phyloP scores from a whole-genome alignment of 2,329 filamentous ascomycete species.

The Mycosphaerella sp. region DNA sequence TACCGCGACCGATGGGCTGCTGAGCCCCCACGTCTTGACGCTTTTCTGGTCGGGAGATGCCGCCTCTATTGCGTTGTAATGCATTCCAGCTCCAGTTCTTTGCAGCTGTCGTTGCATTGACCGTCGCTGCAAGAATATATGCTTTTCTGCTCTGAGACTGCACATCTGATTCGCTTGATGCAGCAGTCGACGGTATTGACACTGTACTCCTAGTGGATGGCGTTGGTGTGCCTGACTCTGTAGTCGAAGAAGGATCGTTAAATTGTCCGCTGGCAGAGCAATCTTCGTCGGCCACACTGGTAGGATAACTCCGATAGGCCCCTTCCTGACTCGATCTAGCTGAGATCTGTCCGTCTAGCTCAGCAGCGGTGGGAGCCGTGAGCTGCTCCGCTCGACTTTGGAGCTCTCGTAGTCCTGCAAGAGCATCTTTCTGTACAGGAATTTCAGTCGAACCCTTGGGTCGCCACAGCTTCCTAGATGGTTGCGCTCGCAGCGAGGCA shows the following conservation, averaged over 20 bases:
- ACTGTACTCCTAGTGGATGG: slow-evolving; percentile 15
- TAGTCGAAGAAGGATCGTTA: not conserved
- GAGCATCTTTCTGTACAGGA: slow-evolving; percentile 24
- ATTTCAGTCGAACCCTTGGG: slow-evolving; percentile 7
- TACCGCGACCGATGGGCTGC: slow-evolving; percentile 73
- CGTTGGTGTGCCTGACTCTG: not conserved
- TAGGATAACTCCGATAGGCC: not conserved
- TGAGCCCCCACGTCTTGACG: slow-evolving; percentile 5
- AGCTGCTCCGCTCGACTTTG: slow-evolving; percentile 18
- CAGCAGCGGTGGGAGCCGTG: not conserved
- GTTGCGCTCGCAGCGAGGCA: slow-evolving; percentile 14
- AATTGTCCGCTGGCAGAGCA: not conserved
- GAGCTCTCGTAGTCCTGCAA: slow-evolving; percentile 29
- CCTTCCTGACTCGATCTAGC: not conserved
- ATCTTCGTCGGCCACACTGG: not conserved
- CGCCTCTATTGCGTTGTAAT: slow-evolving; percentile 20
- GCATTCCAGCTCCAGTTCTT: slow-evolving; percentile 31
- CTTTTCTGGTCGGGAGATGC: slow-evolving; percentile 16
- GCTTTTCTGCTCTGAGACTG: slow-evolving; percentile 20
- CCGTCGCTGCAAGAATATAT: slow-evolving; percentile 29
- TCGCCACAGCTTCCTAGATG: slow-evolving; percentile 19
- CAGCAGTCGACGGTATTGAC: slow-evolving; percentile 11
- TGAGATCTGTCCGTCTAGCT: not conserved
- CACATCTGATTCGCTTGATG: slow-evolving; percentile 9
- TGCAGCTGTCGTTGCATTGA: slow-evolving; percentile 31